phyloP scores from a whole-genome alignment of 2,329 filamentous ascomycete genomes.

The Pseudopyricularia cyperi region DNA sequence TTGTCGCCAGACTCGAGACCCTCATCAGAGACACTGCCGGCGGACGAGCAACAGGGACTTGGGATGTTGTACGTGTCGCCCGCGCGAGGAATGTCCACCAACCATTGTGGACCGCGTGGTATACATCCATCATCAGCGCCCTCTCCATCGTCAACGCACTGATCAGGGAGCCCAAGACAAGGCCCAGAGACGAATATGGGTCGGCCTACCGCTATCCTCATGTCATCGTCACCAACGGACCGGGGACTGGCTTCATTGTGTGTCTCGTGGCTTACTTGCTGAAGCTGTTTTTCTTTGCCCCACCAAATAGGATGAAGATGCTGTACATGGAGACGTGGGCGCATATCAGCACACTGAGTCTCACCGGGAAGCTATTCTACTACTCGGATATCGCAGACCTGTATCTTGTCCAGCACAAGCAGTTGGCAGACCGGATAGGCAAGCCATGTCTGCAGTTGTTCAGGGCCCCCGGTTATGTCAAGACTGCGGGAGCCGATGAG shows the following conservation, averaged over 20 bases:
- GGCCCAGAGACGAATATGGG: conserved; percentile 5
- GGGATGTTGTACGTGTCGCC: conserved; percentile 54
- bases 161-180: conserved; percentile 13
- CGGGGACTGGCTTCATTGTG: conserved; percentile 74
- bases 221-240: conserved; percentile 75
- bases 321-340: conserved; percentile 93
- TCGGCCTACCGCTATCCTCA: conserved; percentile 42
- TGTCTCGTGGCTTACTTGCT: conserved; percentile 34
- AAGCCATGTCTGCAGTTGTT: conserved; percentile 15
- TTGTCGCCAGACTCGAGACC: conserved; percentile 51
- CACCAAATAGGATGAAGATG: conserved; percentile 48
- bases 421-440: conserved; percentile 37
- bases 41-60: conserved; percentile 29
- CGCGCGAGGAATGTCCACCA: conserved; percentile 78
- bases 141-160: conserved; percentile 25
- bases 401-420: conserved; percentile 72
- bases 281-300: conserved; percentile 30
- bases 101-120: conserved; percentile 57
- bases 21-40: conserved; percentile 22
- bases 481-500: neutral
- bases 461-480: conserved; percentile 12
- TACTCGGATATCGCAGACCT: conserved; percentile 53
- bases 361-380: conserved; percentile 69
- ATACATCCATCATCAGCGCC: conserved; percentile 48
- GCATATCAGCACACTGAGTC: conserved; percentile 65